Conservation (phyloP, 192 early-diverging fungal species). For the Martensiomyces pterosporus region DNA sequence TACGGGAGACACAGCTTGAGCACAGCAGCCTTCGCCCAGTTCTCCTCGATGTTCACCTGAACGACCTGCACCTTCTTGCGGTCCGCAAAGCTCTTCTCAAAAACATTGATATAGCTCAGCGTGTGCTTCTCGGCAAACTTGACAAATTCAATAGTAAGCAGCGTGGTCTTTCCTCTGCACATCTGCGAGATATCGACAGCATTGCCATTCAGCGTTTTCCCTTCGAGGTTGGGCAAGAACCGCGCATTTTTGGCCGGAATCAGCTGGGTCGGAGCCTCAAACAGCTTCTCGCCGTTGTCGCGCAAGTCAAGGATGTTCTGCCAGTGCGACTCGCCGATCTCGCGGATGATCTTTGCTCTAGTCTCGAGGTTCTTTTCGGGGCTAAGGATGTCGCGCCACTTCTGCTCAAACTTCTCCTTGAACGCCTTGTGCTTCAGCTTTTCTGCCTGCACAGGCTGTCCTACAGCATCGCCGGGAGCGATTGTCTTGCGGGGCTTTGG, state of each 20-base stretch:
- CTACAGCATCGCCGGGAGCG: slow-evolving; percentile 43
- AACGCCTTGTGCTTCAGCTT: slow-evolving; percentile 13
- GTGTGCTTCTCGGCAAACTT: slow-evolving; percentile 49
- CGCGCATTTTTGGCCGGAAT: slow-evolving; percentile 28
- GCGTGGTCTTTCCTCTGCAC: slow-evolving; percentile 31
- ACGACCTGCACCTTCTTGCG: slow-evolving; percentile 28
- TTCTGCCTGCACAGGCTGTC: slow-evolving; percentile 30
- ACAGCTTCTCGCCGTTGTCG: slow-evolving; percentile 49
- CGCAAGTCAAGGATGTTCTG: slow-evolving; percentile 51
- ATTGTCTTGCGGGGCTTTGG: slow-evolving; percentile 45
- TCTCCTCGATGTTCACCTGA: slow-evolving; percentile 50
- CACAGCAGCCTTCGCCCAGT: slow-evolving; percentile 44
- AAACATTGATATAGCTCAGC: slow-evolving; percentile 31
- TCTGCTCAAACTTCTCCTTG: slow-evolving; percentile 21
- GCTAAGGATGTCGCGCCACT: slow-evolving; percentile 37
- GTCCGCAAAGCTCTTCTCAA: slow-evolving; percentile 23
- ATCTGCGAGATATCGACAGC: slow-evolving; percentile 19
- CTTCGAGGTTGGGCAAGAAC: slow-evolving; percentile 45
- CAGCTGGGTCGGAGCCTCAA: slow-evolving; percentile 36
- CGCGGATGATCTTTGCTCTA: slow-evolving; percentile 40
- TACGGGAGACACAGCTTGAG: slow-evolving; percentile 37
- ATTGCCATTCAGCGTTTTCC: slow-evolving; percentile 26
- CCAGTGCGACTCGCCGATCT: slow-evolving; percentile 47
- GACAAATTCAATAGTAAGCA: slow-evolving; percentile 46
- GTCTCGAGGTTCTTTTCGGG: slow-evolving; percentile 50